Evolutionary conservation across 2,329 filamentous ascomycete species (phyloP).

Genomic region (Clarireedia sp.): DNA sequence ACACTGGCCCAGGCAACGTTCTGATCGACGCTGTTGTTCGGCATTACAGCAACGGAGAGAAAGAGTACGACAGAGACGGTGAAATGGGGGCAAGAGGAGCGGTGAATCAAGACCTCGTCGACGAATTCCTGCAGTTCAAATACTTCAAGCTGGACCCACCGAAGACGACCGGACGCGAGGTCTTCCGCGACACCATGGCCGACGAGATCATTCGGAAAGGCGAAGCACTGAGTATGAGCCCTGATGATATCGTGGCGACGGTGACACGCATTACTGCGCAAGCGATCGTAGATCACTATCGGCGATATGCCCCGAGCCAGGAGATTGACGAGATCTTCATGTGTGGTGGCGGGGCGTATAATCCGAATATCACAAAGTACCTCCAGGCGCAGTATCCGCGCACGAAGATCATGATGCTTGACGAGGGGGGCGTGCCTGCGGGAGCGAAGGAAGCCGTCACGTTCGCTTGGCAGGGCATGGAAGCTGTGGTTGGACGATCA

Average conservation of each 20-base stretch:
- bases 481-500: slow-evolving; percentile 46
- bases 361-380: slow-evolving; percentile 47
- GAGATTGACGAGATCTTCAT: slow-evolving; percentile 50
- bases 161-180: slow-evolving; percentile 51
- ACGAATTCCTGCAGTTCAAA: slow-evolving; percentile 40
- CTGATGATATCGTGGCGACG: slow-evolving; percentile 48
- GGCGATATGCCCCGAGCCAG: slow-evolving; percentile 40
- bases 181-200: slow-evolving; percentile 49
- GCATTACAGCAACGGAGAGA: too few species aligned
- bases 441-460: slow-evolving; percentile 52
- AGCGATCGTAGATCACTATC: slow-evolving; percentile 44
- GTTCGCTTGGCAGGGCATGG: slow-evolving; percentile 54
- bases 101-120: slow-evolving; percentile 43
- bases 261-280: slow-evolving; percentile 52
- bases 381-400: slow-evolving; percentile 42
- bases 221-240: slow-evolving; percentile 35
- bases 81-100: slow-evolving; percentile 41
- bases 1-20: slow-evolving; percentile 48
- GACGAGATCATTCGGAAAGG: slow-evolving; percentile 43
- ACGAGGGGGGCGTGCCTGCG: slow-evolving; percentile 48
- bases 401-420: slow-evolving; percentile 45
- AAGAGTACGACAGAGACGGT: slow-evolving; percentile 31
- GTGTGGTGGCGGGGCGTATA: slow-evolving; percentile 51
- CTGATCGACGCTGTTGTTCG: slow-evolving; percentile 50
- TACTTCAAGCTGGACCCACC: slow-evolving; percentile 41